phyloP scores from a whole-genome alignment of 805 yeast genomes.

The Starmerella stellata region DNA sequence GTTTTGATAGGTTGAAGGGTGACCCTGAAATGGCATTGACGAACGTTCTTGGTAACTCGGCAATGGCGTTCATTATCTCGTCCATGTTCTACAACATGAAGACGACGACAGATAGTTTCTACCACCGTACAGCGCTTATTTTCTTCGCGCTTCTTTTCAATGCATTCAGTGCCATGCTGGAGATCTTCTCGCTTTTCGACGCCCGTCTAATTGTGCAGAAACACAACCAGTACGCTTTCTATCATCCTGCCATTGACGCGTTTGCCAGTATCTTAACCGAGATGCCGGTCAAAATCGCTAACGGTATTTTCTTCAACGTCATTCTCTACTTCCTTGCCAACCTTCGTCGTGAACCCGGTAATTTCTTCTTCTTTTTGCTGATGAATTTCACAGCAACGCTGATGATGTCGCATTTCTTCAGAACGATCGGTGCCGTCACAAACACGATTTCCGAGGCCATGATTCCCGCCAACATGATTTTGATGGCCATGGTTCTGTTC shows the following conservation, averaged over 20 bases:
- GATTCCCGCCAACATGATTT: slow-evolving; percentile 37
- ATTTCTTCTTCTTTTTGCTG: slow-evolving; percentile 35
- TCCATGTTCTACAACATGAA: slow-evolving; percentile 43
- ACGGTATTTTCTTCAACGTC: slow-evolving; percentile 30
- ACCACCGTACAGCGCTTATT: slow-evolving; percentile 44
- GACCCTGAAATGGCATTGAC: slow-evolving; percentile 36
- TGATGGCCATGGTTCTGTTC: slow-evolving; percentile 36
- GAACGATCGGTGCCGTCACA: slow-evolving; percentile 34
- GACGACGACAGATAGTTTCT: slow-evolving; percentile 36
- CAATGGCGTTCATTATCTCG: slow-evolving; percentile 45
- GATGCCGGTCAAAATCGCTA: slow-evolving; percentile 40
- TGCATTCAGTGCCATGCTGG: slow-evolving; percentile 43
- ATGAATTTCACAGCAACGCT: slow-evolving; percentile 30
- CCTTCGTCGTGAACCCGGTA: slow-evolving; percentile 33
- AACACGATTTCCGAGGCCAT: slow-evolving; percentile 39
- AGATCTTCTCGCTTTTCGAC: slow-evolving; percentile 31
- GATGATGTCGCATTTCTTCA: slow-evolving; percentile 36
- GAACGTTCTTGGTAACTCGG: slow-evolving; percentile 30
- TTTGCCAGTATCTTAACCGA: slow-evolving; percentile 42
- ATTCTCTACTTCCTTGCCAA: slow-evolving; percentile 41
- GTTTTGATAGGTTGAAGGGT: slow-evolving; percentile 38
- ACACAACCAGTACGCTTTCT: slow-evolving; percentile 54
- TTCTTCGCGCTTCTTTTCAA: slow-evolving; percentile 45
- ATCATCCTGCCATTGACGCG: slow-evolving; percentile 59
- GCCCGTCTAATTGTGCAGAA: slow-evolving; percentile 46